A percentile compares a stretch with the other conserved stretches of the same genome.
phyloP scores from a whole-genome alignment of 371 early-diverging fungal species.

The Mortierella polycephala region DNA sequence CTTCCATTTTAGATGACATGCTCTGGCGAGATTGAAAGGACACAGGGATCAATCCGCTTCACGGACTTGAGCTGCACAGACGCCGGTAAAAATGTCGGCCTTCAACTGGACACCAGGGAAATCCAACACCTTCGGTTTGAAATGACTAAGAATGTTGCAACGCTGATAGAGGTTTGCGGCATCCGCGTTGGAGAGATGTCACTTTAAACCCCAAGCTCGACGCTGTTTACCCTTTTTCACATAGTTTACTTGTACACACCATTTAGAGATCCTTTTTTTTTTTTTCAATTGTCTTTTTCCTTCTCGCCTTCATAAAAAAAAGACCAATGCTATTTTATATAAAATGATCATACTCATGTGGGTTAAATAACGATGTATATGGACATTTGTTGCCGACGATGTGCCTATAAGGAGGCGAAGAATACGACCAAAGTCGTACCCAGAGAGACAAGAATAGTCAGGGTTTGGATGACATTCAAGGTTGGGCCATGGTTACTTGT shows the following conservation, averaged over 20 bases:
- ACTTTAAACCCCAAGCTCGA: slow-evolving; percentile 5
- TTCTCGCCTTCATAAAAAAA: neutral
- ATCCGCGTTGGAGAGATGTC: slow-evolving; percentile 51
- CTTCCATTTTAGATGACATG: slow-evolving; percentile 32
- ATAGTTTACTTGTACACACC: too few relatives aligned
- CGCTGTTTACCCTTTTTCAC: too few relatives aligned
- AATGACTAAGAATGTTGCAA: slow-evolving; percentile 15
- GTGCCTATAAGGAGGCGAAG: slow-evolving; percentile 15
- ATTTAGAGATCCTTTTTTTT: neutral
- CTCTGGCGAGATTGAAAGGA: slow-evolving; percentile 19
- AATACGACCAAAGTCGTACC: slow-evolving; percentile 17
- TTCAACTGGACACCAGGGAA: slow-evolving; percentile 37
- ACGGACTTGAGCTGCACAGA: slow-evolving; percentile 29
- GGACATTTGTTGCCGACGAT: neutral
- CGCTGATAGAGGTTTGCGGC: slow-evolving; percentile 48
- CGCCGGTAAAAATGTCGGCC: slow-evolving; percentile 20
- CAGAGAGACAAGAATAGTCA: slow-evolving; percentile 31
- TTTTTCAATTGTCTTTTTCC: neutral
- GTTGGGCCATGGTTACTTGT: slow-evolving; percentile 32
- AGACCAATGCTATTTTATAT: too few relatives aligned
- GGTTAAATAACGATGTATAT: too few relatives aligned
- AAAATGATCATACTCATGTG: too few relatives aligned
- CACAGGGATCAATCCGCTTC: slow-evolving; percentile 31
- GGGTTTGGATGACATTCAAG: slow-evolving; percentile 30
- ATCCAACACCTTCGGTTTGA: slow-evolving; percentile 44